Base-by-base conservation (phyloP, 2,329 filamentous ascomycete genomes). In the Colletotrichum gloeosporioides region DNA sequence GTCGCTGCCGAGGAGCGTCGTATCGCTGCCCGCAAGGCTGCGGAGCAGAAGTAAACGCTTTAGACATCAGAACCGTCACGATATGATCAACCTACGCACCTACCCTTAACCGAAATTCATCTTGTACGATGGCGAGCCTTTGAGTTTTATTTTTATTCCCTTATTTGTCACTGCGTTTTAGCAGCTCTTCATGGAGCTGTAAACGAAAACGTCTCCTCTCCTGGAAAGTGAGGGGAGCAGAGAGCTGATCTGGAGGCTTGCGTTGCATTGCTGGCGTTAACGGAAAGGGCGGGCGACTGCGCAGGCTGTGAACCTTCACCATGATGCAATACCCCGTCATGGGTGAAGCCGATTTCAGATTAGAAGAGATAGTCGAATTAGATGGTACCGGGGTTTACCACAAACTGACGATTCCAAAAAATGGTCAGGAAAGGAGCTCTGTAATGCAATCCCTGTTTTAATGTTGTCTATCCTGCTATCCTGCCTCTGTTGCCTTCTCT, bases 1-100 rank as follows among this genome's bases (percentile, higher is more conserved):
- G 93, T 96, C 66, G 94, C 91, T 77, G 92, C 95, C 25, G 95
- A 96, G 87, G 95, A 96, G 88, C 89, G 89, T 79, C 87, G 90
- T 53, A 78, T 92, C 57, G 86, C 85, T 22, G 84, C 87, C 80
- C 85, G 85, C 80, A 77, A 77, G 67, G 72, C 75, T 27, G 16
- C 71, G 8, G 75, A 77, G 75, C 69, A 80, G 73, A 77, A 78
- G 69, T 71, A 39, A 36, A 39, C 18, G 2, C 49, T 22, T 15
- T 10, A 53, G 8, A 15, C 39, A 36, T 49, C 61, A 59, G 31
- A 64, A 10, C 31, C n/a, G 22, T 27, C 53, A 32, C 53, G 18
- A 22, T 15, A 63, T 29, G 9, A 32, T 9, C 6, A 71, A 31
- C 29, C 59, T 22, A 25, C 44, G 16, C 63, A 22, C 27, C 34